Evolutionary conservation across 1,284 basidiomycete species (phyloP).

Genomic region (Ganoderma lingzhi): DNA sequence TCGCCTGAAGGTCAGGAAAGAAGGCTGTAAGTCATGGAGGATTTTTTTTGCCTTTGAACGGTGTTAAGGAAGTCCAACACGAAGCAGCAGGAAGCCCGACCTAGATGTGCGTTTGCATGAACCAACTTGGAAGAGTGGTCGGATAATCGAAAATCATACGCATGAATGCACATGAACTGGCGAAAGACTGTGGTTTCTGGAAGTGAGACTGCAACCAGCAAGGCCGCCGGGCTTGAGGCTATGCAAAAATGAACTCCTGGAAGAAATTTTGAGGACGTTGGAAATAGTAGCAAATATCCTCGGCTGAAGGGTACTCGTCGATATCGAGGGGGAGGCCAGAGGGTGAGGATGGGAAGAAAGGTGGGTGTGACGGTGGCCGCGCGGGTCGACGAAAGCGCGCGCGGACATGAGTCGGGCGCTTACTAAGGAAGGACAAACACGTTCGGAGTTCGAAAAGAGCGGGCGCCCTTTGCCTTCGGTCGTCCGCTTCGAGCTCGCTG

Average conservation of each 20-base stretch:
- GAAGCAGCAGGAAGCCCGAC: neutral
- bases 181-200: neutral
- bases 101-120: neutral
- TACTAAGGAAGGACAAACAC: constrained; percentile 28
- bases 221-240: neutral
- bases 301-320: neutral
- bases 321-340: neutral
- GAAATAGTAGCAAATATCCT: neutral
- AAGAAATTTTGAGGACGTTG: neutral
- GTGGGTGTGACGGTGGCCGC: neutral
- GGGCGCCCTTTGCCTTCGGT: constrained; percentile 30
- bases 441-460: constrained; percentile 36
- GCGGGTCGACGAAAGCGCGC: neutral
- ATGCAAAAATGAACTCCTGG: neutral
- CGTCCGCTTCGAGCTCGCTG: constrained; percentile 32
- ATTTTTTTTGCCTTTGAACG: neutral
- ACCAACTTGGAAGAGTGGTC: neutral
- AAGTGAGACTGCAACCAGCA: neutral
- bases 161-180: neutral
- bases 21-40: neutral
- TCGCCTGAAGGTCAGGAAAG: neutral
- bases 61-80: neutral
- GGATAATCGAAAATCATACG: neutral
- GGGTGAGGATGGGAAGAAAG: neutral
- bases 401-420: constrained; percentile 20